Percentiles rank a stretch among this genome's conserved stretches.
Evolutionary conservation across 2,329 filamentous ascomycete species (phyloP).

Genomic region (Chlorencoelia australis): DNA sequence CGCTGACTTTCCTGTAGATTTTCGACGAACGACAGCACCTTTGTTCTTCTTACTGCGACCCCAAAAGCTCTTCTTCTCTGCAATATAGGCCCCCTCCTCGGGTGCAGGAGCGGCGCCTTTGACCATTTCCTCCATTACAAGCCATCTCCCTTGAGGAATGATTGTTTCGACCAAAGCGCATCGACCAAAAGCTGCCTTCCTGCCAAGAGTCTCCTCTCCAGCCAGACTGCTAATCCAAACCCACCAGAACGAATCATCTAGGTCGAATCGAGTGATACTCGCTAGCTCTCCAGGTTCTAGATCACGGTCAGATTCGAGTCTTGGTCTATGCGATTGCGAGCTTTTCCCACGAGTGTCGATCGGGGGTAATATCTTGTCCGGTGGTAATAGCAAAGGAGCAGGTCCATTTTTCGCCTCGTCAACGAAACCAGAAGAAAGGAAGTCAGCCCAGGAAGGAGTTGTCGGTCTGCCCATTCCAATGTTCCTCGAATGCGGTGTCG

Average conservation of each 20-base stretch:
- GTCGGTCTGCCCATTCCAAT: slow-evolving; percentile 63
- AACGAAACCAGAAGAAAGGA: slow-evolving; percentile 84
- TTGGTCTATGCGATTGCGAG: slow-evolving; percentile 72
- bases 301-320: slow-evolving; percentile 55
- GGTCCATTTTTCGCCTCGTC: slow-evolving; percentile 59
- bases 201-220: slow-evolving; percentile 71
- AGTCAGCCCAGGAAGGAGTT: slow-evolving; percentile 97
- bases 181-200: slow-evolving; percentile 88
- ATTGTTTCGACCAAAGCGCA: slow-evolving; percentile 87
- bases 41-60: slow-evolving; percentile 68
- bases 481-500: slow-evolving; percentile 56
- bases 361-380: slow-evolving; percentile 82
- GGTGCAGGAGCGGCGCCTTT: slow-evolving; percentile 84
- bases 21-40: slow-evolving; percentile 50
- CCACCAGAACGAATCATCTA: slow-evolving; percentile 99
- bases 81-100: slow-evolving; percentile 77
- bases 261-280: slow-evolving; percentile 73
- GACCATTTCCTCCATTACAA: slow-evolving; percentile 93
- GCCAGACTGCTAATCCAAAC: slow-evolving; percentile 98
- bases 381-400: slow-evolving; percentile 69
- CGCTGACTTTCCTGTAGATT: slow-evolving; percentile 56
- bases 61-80: slow-evolving; percentile 91
- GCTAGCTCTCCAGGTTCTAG: slow-evolving; percentile 90
- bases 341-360: slow-evolving; percentile 72
- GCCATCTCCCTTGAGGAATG: slow-evolving; percentile 74